Conservation (phyloP, 2,329 filamentous ascomycete genomes). For the Pestalotiopsis sp. region DNA sequence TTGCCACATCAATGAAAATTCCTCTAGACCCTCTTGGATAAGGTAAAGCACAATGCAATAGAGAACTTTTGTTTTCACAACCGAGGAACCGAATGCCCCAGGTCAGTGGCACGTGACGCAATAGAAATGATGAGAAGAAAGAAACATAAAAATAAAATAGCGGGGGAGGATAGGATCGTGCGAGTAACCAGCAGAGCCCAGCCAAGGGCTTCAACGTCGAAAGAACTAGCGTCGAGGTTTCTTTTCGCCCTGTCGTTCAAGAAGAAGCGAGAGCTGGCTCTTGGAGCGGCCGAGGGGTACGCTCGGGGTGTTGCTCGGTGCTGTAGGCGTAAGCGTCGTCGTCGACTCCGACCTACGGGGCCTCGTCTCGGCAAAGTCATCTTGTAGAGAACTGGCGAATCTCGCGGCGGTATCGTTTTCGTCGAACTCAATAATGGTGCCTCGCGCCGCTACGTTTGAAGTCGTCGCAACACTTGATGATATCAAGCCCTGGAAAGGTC, state of each 20-base stretch:
- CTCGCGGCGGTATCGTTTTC: conserved; percentile 26
- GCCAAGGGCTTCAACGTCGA: not conserved
- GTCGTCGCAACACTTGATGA: conserved; percentile 39
- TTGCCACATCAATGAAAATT: not conserved
- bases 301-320: conserved; percentile 44
- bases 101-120: not conserved
- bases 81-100: not conserved
- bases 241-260: conserved; percentile 45
- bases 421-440: conserved; percentile 45
- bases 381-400: conserved; percentile 18
- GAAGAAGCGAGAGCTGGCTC: conserved; percentile 59
- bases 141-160: not conserved
- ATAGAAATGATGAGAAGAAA: too few relatives aligned
- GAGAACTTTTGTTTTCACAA: not conserved
- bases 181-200: not conserved
- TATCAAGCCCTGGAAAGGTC: conserved; percentile 28
- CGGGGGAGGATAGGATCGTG: not conserved
- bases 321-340: conserved; percentile 46
- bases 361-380: conserved; percentile 17
- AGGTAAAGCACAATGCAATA: not conserved
- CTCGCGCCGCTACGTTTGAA: conserved; percentile 42
- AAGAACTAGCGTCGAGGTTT: conserved; percentile 25
- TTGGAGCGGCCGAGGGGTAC: conserved; percentile 59
- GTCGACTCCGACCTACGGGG: conserved; percentile 29
- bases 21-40: not conserved